Base-by-base conservation (phyloP, 371 early-diverging fungal genomes). In the Catenaria anguillulae region DNA sequence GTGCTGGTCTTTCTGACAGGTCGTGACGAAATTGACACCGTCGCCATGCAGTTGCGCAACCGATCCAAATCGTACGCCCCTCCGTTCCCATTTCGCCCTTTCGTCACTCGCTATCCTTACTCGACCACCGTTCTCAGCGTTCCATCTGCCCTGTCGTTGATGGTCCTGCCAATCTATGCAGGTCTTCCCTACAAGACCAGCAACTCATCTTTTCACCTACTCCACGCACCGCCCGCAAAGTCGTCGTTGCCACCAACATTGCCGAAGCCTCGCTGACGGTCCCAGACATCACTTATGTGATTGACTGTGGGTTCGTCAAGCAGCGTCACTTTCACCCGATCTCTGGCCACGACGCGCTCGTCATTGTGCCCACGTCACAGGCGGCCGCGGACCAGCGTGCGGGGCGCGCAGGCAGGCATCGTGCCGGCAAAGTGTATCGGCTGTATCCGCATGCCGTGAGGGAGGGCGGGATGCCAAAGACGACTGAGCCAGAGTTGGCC, bases 211-310 rank as follows among this genome's bases (percentile, higher is more conserved):
- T 93, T 70, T 85, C 88, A 45, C 82, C 84, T 56, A 87, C 95
- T 1, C 95, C 97, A 23, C 36, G 36, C 36, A 36, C 36, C 15
- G 71, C 85, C 5, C 83, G 97, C 46, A 97, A 97, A 71, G 80
- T 90, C 55, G 89, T 99, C 37, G 81, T 99, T 8, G 84, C 97
- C 4, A 90, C 99, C 43, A 98, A 98, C 69, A 89, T 98, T 73
- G 97, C 98, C 15, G 99, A 99, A 75, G 97, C 98, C 2, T 93
- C 94, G 48, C 80, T 98, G 60, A 98, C 99, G 2, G 97, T 98
- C 62, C 91, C 93, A 63, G 93, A 94, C 36, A 89, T 99, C 60
- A 89, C 87, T 26, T 98, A 97, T 74, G 99, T 99, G 42, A 84
- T 99, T 42, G 99, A 98, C 68, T 90, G 91, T 46, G 99, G 99